Evolutionary conservation across 2,329 filamentous ascomycete genomes (phyloP), one percentile per base, ranked within the genome.

Genomic region (Ceratocystis albifundus): DNA sequence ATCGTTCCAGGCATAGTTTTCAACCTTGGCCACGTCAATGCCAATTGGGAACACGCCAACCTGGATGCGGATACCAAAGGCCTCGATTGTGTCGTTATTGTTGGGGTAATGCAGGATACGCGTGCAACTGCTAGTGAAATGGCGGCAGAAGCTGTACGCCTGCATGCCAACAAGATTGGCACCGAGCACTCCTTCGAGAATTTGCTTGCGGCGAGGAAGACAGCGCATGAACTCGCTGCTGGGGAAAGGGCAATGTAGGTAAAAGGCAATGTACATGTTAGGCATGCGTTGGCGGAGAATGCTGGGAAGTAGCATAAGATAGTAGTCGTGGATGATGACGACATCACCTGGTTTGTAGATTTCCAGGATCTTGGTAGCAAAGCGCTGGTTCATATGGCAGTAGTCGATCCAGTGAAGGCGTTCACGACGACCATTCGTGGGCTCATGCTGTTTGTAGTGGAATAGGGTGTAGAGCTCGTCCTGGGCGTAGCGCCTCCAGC

Each of bases 111-210:
- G 89, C 6, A 96, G 81, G 62, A 96, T 88, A 30, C 92, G 85
- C 1, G 90, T 95, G 76, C 92, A 96, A 77, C 92, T 96, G 70
- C 90, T 96, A 46, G 90, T 85, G 74, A 97, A 97, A 75, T 97
- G 93, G 28, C 92, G 86, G 15, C 92, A 93, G 75, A 96, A 97
- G 75, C 91, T 94, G 78, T 91, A 94, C 6, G 91, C 94, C 76
- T 97, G 93, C 78, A 97, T 96, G 0, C 91, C 92, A 69, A 97
- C 85, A 79, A 97, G 86, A 75, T 96, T 96, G 66, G 93, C 85
- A 20, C 93, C 92, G 53, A 97, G 80, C 61, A 96, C 86, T 62
- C 94, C 94, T 71, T 94, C 90, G 15, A 97, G 80, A 10, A 97
- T 82, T 74, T 96, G 91, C 76, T 96, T 96, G 70, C 93, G 85